Evolutionary conservation across 257 asterid genomes (phyloP).

Genomic region (Plantago elongata): DNA sequence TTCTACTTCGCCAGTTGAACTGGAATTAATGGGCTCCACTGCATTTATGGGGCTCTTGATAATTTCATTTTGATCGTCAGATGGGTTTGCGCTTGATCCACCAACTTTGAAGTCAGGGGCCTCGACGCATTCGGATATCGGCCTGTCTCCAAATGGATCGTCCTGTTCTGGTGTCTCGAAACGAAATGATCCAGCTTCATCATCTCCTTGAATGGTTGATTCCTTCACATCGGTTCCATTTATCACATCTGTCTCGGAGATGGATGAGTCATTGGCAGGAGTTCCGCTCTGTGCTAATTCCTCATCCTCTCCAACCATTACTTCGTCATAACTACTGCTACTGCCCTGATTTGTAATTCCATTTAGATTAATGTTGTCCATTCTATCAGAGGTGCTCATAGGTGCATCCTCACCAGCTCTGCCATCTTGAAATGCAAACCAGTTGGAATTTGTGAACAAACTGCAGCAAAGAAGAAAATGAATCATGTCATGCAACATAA

Average conservation of each 20-base stretch:
- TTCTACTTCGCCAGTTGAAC: conserved; percentile 18
- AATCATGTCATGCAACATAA: conserved; percentile 12
- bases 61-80: conserved; percentile 35
- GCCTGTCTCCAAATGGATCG: conserved; percentile 75
- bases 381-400: conserved; percentile 46
- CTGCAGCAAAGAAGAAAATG: conserved; percentile 43
- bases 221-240: conserved; percentile 11
- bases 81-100: conserved; percentile 68
- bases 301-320: conserved; percentile 84
- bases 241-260: conserved; percentile 13
- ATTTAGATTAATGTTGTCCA: conserved; percentile 53
- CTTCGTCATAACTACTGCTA: conserved; percentile 77
- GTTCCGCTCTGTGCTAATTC: conserved; percentile 45
- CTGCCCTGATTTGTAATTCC: conserved; percentile 51
- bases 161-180: conserved; percentile 66
- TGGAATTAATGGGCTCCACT: conserved; percentile 8
- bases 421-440: conserved; percentile 97
- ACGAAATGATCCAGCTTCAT: conserved; percentile 43
- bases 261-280: conserved; percentile 32
- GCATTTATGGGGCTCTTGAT: conserved; percentile 17
- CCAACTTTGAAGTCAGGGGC: conserved; percentile 53
- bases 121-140: conserved; percentile 88
- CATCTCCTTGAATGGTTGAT: conserved; percentile 26
- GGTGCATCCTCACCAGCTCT: conserved; percentile 41
- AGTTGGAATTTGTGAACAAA: conserved; percentile 95